phyloP scores from a whole-genome alignment of 805 yeast species.

The Kuraishia borneana region DNA sequence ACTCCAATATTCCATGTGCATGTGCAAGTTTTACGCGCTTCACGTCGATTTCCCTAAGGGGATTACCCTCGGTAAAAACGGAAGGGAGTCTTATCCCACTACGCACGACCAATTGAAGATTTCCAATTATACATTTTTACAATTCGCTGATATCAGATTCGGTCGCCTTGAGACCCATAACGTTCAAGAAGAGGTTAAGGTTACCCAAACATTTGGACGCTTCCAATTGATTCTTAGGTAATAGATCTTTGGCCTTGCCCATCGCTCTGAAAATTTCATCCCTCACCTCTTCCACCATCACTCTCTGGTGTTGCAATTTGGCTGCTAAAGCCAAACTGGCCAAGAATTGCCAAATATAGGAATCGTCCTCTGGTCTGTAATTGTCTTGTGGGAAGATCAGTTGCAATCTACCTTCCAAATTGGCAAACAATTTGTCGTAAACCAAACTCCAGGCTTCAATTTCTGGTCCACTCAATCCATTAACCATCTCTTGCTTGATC shows the following conservation, averaged over 20 bases:
- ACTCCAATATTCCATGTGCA: no score
- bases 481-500: constrained; percentile 66
- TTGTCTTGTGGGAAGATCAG: constrained; percentile 56
- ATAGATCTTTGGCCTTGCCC: constrained; percentile 51
- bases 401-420: constrained; percentile 67
- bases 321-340: constrained; percentile 93
- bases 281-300: constrained; percentile 88
- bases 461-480: constrained; percentile 39
- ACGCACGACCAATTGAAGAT: background rate
- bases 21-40: background rate
- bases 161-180: constrained; percentile 91
- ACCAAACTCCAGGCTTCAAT: constrained; percentile 65
- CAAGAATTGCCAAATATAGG: constrained; percentile 93
- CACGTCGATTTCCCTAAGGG: background rate
- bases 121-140: no score
- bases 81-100: background rate
- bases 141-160: constrained; percentile 82
- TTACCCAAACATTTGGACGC: constrained; percentile 52
- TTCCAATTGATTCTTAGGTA: constrained; percentile 28
- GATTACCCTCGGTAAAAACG: background rate
- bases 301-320: constrained; percentile 80
- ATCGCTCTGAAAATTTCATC: constrained; percentile 87
- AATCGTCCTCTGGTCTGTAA: constrained; percentile 38
- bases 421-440: constrained; percentile 72
- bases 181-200: constrained; percentile 85